Percentiles rank a stretch among this genome's conserved stretches.
Conservation (phyloP, 257 asterid species). For the Fraxinus pennsylvanica region DNA sequence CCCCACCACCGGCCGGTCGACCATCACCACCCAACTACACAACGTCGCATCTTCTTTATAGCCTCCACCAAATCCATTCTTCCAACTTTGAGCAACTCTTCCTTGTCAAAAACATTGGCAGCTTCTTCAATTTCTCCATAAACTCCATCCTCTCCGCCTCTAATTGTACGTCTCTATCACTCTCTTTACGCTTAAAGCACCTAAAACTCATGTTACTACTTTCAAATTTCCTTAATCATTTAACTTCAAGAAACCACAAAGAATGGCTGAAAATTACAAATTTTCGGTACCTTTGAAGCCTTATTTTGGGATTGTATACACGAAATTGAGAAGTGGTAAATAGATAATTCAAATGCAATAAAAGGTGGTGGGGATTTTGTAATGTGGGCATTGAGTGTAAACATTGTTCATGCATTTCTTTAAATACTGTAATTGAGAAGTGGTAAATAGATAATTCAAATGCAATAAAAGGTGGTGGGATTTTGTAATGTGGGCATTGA, state of each 20-base stretch:
- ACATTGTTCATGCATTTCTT: conserved; percentile 33
- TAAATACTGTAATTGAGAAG: neutral
- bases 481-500: conserved; percentile 17
- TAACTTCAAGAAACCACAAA: conserved; percentile 37
- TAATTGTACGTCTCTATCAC: conserved; percentile 64
- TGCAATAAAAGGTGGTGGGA: conserved; percentile 21
- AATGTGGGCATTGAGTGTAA: conserved; percentile 30
- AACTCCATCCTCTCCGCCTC: conserved; percentile 76
- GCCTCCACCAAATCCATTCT: conserved; percentile 81
- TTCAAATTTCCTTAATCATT: conserved; percentile 18
- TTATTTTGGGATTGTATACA: conserved; percentile 21
- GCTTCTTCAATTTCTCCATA: conserved; percentile 76
- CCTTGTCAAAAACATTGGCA: conserved; percentile 64
- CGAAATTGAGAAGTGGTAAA: conserved; percentile 14
- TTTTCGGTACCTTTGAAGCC: conserved; percentile 14
- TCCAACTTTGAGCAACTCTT: conserved; percentile 64
- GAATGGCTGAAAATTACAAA: neutral
- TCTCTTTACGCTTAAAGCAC: conserved; percentile 44
- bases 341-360: conserved; percentile 29
- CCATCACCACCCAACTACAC: too few relatives aligned
- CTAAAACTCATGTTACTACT: conserved; percentile 23
- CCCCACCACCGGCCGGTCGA: too few relatives aligned
- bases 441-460: conserved; percentile 27
- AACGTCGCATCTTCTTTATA: conserved; percentile 33
- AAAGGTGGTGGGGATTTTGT: conserved; percentile 23